A percentile compares a stretch with the other conserved stretches of the same genome.
These are phyloP conservation scores for Teratosphaeria pseudoeucalypti DNA, from an alignment of 2,329 filamentous ascomycete genomes.

Conservation along the genomic window DNA sequence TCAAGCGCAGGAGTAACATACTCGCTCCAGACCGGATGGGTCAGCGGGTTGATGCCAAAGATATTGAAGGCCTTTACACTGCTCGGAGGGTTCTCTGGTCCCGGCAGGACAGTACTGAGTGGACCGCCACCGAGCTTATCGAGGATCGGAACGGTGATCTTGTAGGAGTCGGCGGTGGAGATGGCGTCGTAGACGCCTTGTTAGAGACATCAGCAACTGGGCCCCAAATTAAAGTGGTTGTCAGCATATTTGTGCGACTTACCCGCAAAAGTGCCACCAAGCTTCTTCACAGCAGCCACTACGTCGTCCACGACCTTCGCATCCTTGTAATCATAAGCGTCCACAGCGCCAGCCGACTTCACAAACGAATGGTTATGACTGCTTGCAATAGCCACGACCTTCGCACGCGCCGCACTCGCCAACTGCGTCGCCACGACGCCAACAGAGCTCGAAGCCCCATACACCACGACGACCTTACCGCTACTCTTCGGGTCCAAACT, in stretches of 20 bases:
- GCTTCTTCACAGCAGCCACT: slow-evolving; percentile 26
- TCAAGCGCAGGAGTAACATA: slow-evolving; percentile 26
- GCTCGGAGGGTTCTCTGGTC: slow-evolving; percentile 14
- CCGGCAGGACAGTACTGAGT: slow-evolving; percentile 12
- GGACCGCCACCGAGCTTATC: slow-evolving; percentile 21
- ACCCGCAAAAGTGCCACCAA: slow-evolving; percentile 28
- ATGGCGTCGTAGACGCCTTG: slow-evolving; percentile 32
- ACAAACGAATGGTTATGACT: slow-evolving; percentile 25
- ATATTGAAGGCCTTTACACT: slow-evolving; percentile 19
- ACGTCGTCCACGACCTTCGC: slow-evolving; percentile 28
- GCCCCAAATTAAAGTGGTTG: neutral
- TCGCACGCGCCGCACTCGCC: slow-evolving; percentile 25
- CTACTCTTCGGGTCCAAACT: slow-evolving; percentile 21
- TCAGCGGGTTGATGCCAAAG: slow-evolving; percentile 18
- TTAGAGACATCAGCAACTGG: neutral
- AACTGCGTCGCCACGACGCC: slow-evolving; percentile 26
- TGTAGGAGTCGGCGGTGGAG: slow-evolving; percentile 12
- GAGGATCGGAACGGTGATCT: slow-evolving; percentile 15
- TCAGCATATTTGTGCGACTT: neutral
- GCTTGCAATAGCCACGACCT: slow-evolving; percentile 25
- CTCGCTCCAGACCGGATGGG: slow-evolving; percentile 18
- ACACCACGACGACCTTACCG: slow-evolving; percentile 30
- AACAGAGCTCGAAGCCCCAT: slow-evolving; percentile 28
- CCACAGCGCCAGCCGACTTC: slow-evolving; percentile 20
- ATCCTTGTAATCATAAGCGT: slow-evolving; percentile 26